These are phyloP conservation scores for Cryptococcus hybrid DNA, from an alignment of 1,284 basidiomycete species.

Conservation along the genomic window DNA sequence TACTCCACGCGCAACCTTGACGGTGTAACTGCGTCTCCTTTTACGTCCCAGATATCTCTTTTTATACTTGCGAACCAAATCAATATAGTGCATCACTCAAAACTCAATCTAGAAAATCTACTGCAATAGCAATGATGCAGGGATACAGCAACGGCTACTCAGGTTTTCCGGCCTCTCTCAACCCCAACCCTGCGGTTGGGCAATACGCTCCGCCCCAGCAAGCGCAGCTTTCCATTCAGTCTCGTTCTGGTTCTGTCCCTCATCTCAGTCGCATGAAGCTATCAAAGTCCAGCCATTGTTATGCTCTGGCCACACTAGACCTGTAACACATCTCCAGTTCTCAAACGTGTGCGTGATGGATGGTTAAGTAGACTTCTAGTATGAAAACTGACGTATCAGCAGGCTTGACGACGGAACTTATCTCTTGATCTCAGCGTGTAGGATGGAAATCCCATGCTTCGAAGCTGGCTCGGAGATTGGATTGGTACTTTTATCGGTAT, in stretches of 20 bases:
- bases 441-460: conserved; percentile 93
- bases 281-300: conserved; percentile 53
- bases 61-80: no score
- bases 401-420: conserved; percentile 71
- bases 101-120: no score
- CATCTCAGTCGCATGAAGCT: conserved; percentile 3
- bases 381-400: neutral
- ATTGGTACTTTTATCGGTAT: conserved; percentile 89
- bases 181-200: neutral
- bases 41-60: no score
- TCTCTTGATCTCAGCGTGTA: conserved; percentile 88
- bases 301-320: conserved; percentile 62
- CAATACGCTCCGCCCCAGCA: neutral
- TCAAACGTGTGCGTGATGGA: conserved; percentile 55
- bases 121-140: neutral
- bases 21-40: neutral
- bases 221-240: neutral
- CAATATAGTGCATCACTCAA: no score
- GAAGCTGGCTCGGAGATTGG: conserved; percentile 98
- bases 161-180: conserved; percentile 15
- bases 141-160: conserved; percentile 26
- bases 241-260: neutral
- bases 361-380: neutral
- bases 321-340: conserved; percentile 92
- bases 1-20: neutral